Evolutionary conservation across 2,329 filamentous ascomycete species (phyloP), one percentile per base, ranked within the genome.

Genomic region (Didymella sp.): DNA sequence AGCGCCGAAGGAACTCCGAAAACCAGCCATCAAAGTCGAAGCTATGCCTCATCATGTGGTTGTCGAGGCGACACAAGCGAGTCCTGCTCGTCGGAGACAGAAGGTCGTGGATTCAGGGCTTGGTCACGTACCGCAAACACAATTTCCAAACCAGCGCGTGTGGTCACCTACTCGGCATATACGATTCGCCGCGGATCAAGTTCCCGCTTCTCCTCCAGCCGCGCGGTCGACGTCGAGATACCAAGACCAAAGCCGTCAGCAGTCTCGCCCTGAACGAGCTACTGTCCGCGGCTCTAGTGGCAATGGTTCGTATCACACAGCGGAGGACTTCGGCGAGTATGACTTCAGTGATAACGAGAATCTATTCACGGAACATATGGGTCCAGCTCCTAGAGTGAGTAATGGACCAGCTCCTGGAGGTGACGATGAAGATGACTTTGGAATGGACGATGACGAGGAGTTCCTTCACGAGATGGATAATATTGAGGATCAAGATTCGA

Each of bases 401-500:
- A 35, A 6, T 22, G 24, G 44, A 31, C n/a, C 19, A 7, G n/a
- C 8, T 30, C 25, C 15, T 9, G 31, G 24, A 4, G 30, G 25
- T 21, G 54, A 73, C 2, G 72, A 69, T 15, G 69, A 72, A 8
- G 72, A 71, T 22, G 69, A 72, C 9, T 71, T 71, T 38, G 67
- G 67, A 30, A 60, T 66, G 21, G 64, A 62, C 12, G 62, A 64
- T 13, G 69, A 75, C 44, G 70, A 73, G 3, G 71, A 74, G 61
- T 71, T 73, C 7, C 59, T 79, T 28, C 73, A 81, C 50, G 66
- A 78, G 38, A 76, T 79, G 9, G 74, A 77, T 37, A 74, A 79
- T 47, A 68, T 80, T 37, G 79, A 81, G 51, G 76, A 76, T 28
- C 62, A 69, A 43, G 74, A 71, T 46, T 61, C 69, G 4, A 57